These are phyloP conservation scores for Auxenochlorella pyrenoidosa DNA, from an alignment of 139 green algal genomes.

Conservation along the genomic window DNA sequence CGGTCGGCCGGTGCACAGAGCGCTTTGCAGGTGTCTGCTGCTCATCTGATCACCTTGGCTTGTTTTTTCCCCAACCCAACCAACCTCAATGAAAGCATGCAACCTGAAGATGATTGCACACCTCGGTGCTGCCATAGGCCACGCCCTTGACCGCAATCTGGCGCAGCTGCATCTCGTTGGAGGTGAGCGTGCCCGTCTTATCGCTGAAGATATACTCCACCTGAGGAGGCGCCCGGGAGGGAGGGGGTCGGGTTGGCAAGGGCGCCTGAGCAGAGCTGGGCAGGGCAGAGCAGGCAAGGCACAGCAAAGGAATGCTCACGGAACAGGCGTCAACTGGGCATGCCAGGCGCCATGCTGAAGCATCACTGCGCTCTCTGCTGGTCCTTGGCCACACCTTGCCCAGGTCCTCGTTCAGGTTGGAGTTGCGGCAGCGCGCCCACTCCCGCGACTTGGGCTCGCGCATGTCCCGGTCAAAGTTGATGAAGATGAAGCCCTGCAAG, in stretches of 20 bases:
- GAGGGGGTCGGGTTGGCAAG: too few species aligned
- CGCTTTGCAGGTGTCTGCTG: too few species aligned
- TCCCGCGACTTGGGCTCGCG: conserved; percentile 74
- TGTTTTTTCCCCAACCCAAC: too few species aligned
- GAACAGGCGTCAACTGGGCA: too few species aligned
- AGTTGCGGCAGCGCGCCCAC: conserved; percentile 82
- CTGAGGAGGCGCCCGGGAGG: conserved; percentile 32
- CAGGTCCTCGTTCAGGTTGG: conserved; percentile 98
- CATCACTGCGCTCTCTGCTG: too few species aligned
- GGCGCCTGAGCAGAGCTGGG: background rate
- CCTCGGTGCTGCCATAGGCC: conserved; percentile 42
- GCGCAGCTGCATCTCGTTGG: conserved; percentile 90
- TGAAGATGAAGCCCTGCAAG: conserved; percentile 80
- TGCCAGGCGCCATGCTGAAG: too few species aligned
- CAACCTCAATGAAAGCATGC: too few species aligned
- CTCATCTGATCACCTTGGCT: too few species aligned
- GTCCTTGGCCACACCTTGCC: conserved; percentile 60
- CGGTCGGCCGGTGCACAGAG: too few species aligned
- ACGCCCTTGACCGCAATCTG: conserved; percentile 62
- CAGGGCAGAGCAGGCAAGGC: too few species aligned
- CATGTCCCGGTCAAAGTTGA: conserved; percentile 84
- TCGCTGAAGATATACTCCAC: conserved; percentile 95
- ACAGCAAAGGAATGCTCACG: too few species aligned
- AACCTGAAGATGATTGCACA: conserved; percentile 7
- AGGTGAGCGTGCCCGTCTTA: conserved; percentile 96